Evolutionary conservation across 257 asterid genomes (phyloP), one percentile per base, ranked within the genome.

Genomic region (Nicotiana noctiflora): DNA sequence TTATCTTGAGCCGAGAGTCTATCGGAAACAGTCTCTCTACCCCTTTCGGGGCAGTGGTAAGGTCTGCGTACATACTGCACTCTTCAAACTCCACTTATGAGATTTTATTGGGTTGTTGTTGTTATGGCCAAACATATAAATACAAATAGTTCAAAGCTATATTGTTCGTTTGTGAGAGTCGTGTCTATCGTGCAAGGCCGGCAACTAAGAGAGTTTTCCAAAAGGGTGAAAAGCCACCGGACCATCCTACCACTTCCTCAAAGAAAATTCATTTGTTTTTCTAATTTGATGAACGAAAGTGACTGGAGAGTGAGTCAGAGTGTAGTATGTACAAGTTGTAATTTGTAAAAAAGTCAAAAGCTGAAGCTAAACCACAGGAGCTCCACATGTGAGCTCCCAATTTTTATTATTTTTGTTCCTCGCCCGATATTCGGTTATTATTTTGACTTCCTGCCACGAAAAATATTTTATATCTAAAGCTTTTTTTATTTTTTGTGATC

Each of bases 171-270:
- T 44, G 60, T 46, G 13, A 19, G 78, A 46, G 60, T 13, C 14
- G 37, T 72, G 40, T 13, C 60, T 46, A 44, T 72, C 78, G 49
- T 46, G 77, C 34, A 29, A 44, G 1, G 13, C 77, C 77, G 77
- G 59, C 77, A 21, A 21, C 77, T 70, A 70, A 25, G 12, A 68
- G 6, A 70, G 40, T 72, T 46, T 23, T 72, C 60, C 40, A 25
- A 46, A 46, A 8, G 40, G 60, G 40, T 14, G 60, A 72, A 46
- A 72, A 72, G 78, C 60, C 61, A 23, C 29, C 60, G 60, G 78
- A 68, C 18, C 60, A 23, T 6, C 60, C 37, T 40, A 72, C 40
- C 78, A 72, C 61, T 46, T 70, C 77, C 77, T 6, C 60, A 3
- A 51, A 51, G 4, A 56, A 32, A 0, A 3, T 1, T n/a, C n/a